Conservation (phyloP, 768 basidiomycete genomes). For the Lentinus tigrinus region DNA sequence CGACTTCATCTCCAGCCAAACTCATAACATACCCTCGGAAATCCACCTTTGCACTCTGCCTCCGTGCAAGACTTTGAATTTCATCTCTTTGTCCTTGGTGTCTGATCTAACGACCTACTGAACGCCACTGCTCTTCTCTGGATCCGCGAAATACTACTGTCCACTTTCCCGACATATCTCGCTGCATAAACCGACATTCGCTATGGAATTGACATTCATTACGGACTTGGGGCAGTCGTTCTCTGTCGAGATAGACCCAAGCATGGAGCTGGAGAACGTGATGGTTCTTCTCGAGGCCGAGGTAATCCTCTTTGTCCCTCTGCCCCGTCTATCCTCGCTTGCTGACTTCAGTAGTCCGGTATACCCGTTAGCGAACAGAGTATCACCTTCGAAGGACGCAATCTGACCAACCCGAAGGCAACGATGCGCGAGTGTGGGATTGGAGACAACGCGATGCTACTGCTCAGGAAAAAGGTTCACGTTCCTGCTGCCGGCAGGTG, state of each 20-base stretch:
- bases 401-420: conserved; percentile 61
- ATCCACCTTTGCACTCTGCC: no score
- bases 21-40: no score
- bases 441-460: conserved; percentile 60
- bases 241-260: conserved; percentile 80
- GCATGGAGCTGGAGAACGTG: conserved; percentile 90
- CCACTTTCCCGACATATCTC: no score
- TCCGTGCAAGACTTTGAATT: no score
- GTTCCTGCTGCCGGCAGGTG: conserved; percentile 40
- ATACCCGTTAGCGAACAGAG: conserved; percentile 72
- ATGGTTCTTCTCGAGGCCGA: conserved; percentile 94
- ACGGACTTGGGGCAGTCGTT: conserved; percentile 66
- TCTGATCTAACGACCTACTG: no score
- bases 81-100: no score
- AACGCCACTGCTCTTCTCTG: no score
- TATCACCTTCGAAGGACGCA: conserved; percentile 64
- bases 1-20: no score
- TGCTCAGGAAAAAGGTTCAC: conserved; percentile 61
- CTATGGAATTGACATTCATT: conserved; percentile 72
- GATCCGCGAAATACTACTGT: no score
- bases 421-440: conserved; percentile 71
- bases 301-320: conserved; percentile 41
- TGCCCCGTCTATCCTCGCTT: neutral
- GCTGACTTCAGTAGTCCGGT: conserved; percentile 54
- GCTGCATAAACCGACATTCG: no score